phyloP scores from a whole-genome alignment of 2,329 filamentous ascomycete genomes.

The Beauveria medogensis region DNA sequence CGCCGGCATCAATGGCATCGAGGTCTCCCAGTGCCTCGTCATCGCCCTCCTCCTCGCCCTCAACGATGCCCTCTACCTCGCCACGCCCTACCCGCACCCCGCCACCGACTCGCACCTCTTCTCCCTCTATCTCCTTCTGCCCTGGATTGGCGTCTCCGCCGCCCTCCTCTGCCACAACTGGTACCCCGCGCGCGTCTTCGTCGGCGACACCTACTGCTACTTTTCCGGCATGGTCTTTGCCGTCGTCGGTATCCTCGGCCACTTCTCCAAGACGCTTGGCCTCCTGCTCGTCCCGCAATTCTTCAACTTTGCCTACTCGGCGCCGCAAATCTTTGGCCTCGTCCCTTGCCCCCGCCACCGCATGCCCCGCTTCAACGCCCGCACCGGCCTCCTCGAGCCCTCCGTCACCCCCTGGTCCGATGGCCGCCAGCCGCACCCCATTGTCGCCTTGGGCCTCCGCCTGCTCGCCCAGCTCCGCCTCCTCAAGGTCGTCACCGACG shows the following conservation, averaged over 20 bases:
- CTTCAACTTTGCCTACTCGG: constrained; percentile 93
- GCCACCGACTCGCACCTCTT: constrained; percentile 94
- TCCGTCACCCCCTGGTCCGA: constrained; percentile 69
- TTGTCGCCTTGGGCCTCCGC: constrained; percentile 56
- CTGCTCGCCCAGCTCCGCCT: constrained; percentile 61
- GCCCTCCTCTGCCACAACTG: constrained; percentile 88
- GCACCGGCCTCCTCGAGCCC: constrained; percentile 77
- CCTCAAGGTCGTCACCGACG: constrained; percentile 58
- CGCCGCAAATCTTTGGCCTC: constrained; percentile 81
- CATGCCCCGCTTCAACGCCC: constrained; percentile 78
- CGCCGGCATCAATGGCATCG: constrained; percentile 98
- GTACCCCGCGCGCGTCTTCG: constrained; percentile 92
- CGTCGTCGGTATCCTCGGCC: constrained; percentile 89
- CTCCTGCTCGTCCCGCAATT: constrained; percentile 88
- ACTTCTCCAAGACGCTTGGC: constrained; percentile 95
- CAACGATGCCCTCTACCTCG: constrained; percentile 84
- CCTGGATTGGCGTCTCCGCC: constrained; percentile 85
- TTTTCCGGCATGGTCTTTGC: constrained; percentile 99
- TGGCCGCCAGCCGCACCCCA: constrained; percentile 57
- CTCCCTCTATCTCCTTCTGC: constrained; percentile 87
- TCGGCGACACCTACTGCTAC: constrained; percentile 98
- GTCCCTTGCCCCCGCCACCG: constrained; percentile 90
- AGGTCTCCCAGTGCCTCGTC: constrained; percentile 88
- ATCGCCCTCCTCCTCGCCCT: constrained; percentile 75
- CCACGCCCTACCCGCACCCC: constrained; percentile 78